Evolutionary conservation across 225 moss, liverwort and hornwort genomes (phyloP).

Genomic region (Climacium dendroides): DNA sequence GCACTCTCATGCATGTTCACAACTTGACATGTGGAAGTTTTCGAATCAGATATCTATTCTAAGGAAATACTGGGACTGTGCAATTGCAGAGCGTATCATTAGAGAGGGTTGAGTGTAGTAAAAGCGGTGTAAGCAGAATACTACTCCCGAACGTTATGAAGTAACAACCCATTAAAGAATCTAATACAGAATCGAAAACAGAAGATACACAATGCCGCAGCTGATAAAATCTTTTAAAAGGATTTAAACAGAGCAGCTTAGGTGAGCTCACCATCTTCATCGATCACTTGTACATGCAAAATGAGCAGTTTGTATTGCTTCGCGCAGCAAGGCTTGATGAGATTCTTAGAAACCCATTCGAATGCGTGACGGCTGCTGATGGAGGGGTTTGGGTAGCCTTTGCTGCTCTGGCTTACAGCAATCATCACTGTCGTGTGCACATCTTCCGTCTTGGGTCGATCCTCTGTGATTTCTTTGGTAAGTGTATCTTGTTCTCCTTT

Average conservation of each 20-base stretch:
- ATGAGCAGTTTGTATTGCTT: constrained; percentile 60
- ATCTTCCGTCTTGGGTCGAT: neutral
- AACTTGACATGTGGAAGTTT: neutral
- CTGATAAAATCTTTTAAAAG: neutral
- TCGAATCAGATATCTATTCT: neutral
- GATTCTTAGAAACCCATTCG: constrained; percentile 57
- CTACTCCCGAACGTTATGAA: no score
- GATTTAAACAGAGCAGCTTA: neutral
- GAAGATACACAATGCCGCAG: neutral
- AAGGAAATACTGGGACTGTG: neutral
- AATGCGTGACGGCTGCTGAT: constrained; percentile 79
- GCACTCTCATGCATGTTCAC: neutral
- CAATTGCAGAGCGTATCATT: neutral
- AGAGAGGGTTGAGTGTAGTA: neutral
- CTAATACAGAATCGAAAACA: neutral
- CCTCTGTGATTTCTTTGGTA: neutral
- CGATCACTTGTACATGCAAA: constrained; percentile 71
- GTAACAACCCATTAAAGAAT: neutral
- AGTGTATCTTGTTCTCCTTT: neutral
- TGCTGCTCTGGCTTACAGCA: constrained; percentile 51
- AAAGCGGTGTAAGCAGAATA: neutral
- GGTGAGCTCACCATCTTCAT: constrained; percentile 64
- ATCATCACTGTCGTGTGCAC: constrained; percentile 43
- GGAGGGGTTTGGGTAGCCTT: constrained; percentile 85
- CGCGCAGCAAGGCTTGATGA: constrained; percentile 49